Conservation (phyloP, 345 rosid species). For the Sisymbrium altissimum region DNA sequence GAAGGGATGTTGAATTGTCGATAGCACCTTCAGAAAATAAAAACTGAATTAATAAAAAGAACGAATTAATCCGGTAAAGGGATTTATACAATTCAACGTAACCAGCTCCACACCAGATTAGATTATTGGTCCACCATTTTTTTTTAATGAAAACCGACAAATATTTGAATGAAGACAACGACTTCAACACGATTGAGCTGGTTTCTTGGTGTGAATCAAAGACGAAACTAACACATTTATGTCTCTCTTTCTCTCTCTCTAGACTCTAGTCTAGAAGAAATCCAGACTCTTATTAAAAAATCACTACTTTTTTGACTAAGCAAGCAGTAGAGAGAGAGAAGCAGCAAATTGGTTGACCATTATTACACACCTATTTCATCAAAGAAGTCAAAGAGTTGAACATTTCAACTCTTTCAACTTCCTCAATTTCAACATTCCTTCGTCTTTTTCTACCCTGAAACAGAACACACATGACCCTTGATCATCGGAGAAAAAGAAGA, state of each 20-base stretch:
- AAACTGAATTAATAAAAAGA: not conserved
- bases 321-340: constrained; percentile 2
- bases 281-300: not conserved
- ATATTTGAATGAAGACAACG: constrained; percentile 17
- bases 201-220: constrained; percentile 23
- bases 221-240: not conserved
- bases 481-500: not conserved
- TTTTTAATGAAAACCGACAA: constrained; percentile 8
- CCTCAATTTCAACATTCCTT: not conserved
- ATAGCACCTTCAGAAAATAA: not conserved
- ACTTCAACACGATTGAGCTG: constrained; percentile 10
- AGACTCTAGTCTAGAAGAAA: not conserved
- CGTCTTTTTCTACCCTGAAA: not conserved
- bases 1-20: not conserved
- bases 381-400: constrained; percentile 25
- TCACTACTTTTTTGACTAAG: constrained; percentile 14
- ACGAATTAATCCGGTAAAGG: not conserved
- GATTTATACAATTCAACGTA: not conserved
- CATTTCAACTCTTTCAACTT: not conserved
- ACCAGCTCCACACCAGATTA: not conserved
- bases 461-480: not conserved
- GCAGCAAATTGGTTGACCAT: not conserved
- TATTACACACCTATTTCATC: not conserved
- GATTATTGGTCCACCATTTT: not conserved
- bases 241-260: not conserved